Evolutionary conservation across 2,329 filamentous ascomycete species (phyloP).

Genomic region (Coniella vitis): DNA sequence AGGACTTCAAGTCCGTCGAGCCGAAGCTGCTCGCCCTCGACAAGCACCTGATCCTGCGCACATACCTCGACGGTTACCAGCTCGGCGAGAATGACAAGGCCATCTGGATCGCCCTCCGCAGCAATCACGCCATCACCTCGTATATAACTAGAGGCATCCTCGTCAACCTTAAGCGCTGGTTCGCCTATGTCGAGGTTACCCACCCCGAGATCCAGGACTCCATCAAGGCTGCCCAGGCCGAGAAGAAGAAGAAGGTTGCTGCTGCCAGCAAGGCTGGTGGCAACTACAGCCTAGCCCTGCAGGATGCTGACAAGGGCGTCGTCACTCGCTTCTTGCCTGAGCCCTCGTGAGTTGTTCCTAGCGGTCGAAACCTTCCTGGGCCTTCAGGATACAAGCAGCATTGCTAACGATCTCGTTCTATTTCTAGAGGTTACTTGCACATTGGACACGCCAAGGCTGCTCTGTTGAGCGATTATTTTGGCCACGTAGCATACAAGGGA

Average conservation of each 20-base stretch:
- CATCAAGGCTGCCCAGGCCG: conserved; percentile 62
- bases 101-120: conserved; percentile 76
- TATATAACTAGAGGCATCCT: conserved; percentile 74
- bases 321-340: conserved; percentile 91
- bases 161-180: conserved; percentile 79
- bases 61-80: conserved; percentile 76
- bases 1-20: conserved; percentile 79
- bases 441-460: conserved; percentile 95
- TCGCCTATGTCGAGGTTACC: conserved; percentile 72
- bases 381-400: neutral
- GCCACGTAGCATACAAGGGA: conserved; percentile 86
- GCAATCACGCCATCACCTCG: conserved; percentile 76
- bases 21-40: conserved; percentile 70
- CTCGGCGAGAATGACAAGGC: conserved; percentile 71
- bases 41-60: conserved; percentile 78
- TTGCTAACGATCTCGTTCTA: neutral
- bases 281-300: conserved; percentile 82
- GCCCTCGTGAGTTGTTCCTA: conserved; percentile 59
- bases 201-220: conserved; percentile 70
- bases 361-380: neutral
- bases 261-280: conserved; percentile 69
- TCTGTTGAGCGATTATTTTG: conserved; percentile 92
- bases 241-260: conserved; percentile 61
- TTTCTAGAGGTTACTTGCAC: conserved; percentile 69
- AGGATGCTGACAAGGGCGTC: conserved; percentile 80